Evolutionary conservation across 805 yeast species (phyloP).

Genomic region (Kodamaea kaohsiungensis): DNA sequence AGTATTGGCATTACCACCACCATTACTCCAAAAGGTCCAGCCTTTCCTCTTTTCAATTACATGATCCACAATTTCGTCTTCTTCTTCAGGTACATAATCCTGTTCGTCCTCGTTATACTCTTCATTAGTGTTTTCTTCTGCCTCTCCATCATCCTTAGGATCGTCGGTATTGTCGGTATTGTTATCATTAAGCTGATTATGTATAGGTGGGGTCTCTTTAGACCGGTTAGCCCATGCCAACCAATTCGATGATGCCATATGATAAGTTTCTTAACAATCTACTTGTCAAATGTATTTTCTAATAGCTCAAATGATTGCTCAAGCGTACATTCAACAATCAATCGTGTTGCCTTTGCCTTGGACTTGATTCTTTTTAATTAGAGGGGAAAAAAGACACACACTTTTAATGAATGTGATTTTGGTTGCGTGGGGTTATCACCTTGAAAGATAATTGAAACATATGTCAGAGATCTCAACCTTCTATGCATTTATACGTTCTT

Average conservation of each 20-base stretch:
- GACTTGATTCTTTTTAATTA: not conserved
- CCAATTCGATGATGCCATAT: conserved; percentile 31
- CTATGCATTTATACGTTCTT: not conserved
- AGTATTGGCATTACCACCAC: too few relatives aligned
- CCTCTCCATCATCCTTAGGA: conserved; percentile 16
- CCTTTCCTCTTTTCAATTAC: conserved; percentile 24
- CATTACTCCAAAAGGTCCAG: conserved; percentile 41
- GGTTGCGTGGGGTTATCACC: not conserved
- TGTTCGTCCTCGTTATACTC: conserved; percentile 27
- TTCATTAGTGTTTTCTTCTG: conserved; percentile 10
- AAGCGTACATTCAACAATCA: not conserved
- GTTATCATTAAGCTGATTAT: conserved; percentile 9
- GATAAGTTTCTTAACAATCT: not conserved
- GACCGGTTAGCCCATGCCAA: conserved; percentile 22
- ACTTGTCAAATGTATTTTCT: not conserved
- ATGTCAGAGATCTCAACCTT: not conserved
- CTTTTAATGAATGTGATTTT: not conserved
- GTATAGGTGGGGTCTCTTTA: conserved; percentile 1
- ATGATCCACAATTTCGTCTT: conserved; percentile 36
- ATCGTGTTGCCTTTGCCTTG: not conserved
- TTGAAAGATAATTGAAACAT: not conserved
- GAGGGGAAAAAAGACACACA: conserved; percentile 4
- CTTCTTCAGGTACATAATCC: conserved; percentile 11
- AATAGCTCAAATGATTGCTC: not conserved
- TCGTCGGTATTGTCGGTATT: conserved; percentile 13